These are phyloP conservation scores for Cladophialophora exuberans DNA, from an alignment of 2,329 filamentous ascomycete species.

Conservation along the genomic window DNA sequence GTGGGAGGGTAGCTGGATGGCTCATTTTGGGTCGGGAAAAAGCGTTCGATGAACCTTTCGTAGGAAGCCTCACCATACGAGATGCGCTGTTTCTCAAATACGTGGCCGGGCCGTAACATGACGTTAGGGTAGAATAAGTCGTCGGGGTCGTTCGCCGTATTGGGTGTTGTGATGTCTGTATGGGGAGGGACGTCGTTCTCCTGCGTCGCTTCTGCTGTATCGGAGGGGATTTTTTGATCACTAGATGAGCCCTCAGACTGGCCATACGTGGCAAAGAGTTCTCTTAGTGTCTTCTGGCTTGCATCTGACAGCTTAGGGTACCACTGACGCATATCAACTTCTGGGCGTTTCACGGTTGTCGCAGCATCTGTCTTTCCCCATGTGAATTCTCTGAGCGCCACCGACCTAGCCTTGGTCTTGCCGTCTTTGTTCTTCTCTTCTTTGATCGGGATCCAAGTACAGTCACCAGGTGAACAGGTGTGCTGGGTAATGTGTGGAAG, in stretches of 20 bases:
- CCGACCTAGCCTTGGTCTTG: not conserved
- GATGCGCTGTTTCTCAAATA: too few species aligned
- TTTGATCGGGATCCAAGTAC: not conserved
- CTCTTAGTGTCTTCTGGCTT: slow-evolving; percentile 1
- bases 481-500: not conserved
- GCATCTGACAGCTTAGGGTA: not conserved
- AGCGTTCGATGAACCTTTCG: too few species aligned
- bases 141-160: too few species aligned
- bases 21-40: too few species aligned
- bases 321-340: slow-evolving; percentile 11
- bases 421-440: not conserved
- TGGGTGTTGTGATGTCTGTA: too few species aligned
- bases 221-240: too few species aligned
- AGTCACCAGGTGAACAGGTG: slow-evolving; percentile 3
- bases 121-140: too few species aligned
- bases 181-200: too few species aligned
- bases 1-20: too few species aligned
- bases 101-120: too few species aligned
- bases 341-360: not conserved
- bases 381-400: not conserved
- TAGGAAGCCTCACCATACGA: too few species aligned
- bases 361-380: not conserved
- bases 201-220: too few species aligned
- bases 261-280: not conserved
- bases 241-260: not conserved